These are phyloP conservation scores for Amniculicola lignicola DNA, from an alignment of 495 filamentous ascomycete species.

Conservation along the genomic window DNA sequence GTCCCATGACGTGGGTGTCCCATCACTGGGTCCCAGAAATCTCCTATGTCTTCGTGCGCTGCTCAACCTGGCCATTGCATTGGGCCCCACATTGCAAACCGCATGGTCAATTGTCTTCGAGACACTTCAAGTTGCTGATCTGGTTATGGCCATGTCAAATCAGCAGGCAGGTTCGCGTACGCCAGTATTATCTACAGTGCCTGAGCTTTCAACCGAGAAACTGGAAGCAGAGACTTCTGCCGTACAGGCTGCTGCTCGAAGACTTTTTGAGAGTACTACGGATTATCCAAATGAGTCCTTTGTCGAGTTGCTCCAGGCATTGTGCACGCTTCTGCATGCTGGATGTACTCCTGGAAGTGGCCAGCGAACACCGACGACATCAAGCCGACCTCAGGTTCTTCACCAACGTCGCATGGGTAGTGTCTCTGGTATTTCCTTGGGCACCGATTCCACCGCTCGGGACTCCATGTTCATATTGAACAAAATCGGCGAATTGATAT, in stretches of 20 bases:
- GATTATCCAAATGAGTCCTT: constrained; percentile 84
- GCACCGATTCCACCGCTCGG: constrained; percentile 46
- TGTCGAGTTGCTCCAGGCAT: constrained; percentile 67
- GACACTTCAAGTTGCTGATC: constrained; percentile 84
- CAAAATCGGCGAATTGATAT: constrained; percentile 73
- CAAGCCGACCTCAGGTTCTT: constrained; percentile 22
- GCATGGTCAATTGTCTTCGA: constrained; percentile 91
- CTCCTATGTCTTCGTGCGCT: constrained; percentile 84
- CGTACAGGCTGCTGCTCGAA: constrained; percentile 80
- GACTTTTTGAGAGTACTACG: constrained; percentile 83
- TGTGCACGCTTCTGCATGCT: constrained; percentile 55
- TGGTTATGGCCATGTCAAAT: constrained; percentile 65
- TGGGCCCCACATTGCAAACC: constrained; percentile 78
- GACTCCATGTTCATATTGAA: constrained; percentile 76
- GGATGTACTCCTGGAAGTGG: constrained; percentile 37
- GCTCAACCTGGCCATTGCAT: constrained; percentile 88
- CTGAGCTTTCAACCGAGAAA: constrained; percentile 52
- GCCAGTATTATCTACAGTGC: constrained; percentile 8
- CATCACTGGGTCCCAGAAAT: constrained; percentile 79
- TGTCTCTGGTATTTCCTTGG: constrained; percentile 49
- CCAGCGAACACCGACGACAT: constrained; percentile 1
- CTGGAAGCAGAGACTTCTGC: constrained; percentile 75
- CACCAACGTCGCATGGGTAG: constrained; percentile 50
- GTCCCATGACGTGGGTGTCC: constrained; percentile 48
- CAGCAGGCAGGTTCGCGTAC: constrained; percentile 16